Evolutionary conservation across 306 rosid species (phyloP), one percentile per base, ranked within the genome.

Genomic region (Chamaecrista fasciculata): DNA sequence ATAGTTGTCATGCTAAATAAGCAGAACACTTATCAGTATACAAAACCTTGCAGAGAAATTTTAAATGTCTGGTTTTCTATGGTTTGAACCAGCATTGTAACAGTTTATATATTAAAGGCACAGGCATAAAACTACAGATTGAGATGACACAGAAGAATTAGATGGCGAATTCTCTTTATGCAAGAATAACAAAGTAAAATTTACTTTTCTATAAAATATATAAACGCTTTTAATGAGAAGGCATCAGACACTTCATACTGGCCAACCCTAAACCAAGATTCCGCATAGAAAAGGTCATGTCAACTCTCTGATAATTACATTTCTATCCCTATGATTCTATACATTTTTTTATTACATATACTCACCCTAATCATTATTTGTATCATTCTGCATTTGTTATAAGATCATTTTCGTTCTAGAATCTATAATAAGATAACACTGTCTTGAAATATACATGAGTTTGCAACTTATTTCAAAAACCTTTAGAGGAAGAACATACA

Each of bases 1-100:
- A 87, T 86, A 66, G 86, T 76, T 37, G 97, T 88, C 99, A 94
- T 86, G 82, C 99, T 94, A 67, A 73, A 85, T 67, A 78, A 69
- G 46, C 73, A 57, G 66, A 40, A 33, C 28, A 76, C 46, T 44
- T 43, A 67, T 86, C 80, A 76, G 67, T 47, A 70, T 26, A 11
- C 51, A 46, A 61, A 47, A 50, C 66, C 48, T 31, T 11, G 20
- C 48, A 71, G 65, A 55, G 48, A 77, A 48, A 40, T 11, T 59
- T 23, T 51, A 3, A 0, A 14, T 14, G 23, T 39, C 29, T 62
- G 2, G 33, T 2, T 25, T 61, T 28, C 24, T 40, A 8, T 12
- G 11, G 21, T 28, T 15, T 59, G n/a, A 31, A 36, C 70, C 72
- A 21, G 51, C 34, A 43, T 34, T 18, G 29, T 58, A n/a, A 28